Base-by-base conservation (phyloP, 345 rosid species). In the Excoecaria cochinchinensis region DNA sequence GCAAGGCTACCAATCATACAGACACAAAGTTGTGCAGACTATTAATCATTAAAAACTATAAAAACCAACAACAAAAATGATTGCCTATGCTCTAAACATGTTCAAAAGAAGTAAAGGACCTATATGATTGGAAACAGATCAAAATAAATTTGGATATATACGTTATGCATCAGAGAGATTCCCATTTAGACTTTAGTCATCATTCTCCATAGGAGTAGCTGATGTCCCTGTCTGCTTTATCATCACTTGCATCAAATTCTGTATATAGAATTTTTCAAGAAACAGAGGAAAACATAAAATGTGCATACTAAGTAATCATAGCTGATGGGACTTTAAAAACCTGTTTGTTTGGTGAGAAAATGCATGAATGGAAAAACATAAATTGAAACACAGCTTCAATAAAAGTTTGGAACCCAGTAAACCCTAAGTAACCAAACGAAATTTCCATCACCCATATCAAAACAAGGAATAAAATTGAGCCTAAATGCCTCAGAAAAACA, bases 171-270 rank as follows among this genome's bases (percentile, higher is more conserved):
- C 88, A 80, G 88, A 83, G 88, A 85, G 86, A 85, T 85, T 85
- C 88, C 88, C 86, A 85, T 81, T 58, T 72, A 75, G 78, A 77
- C 79, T 44, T 31, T 10, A 64, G 75, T 83, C 86, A 83, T 74
- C 88, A 85, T 78, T 44, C 78, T 76, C 80, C 78, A 11, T 62
- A 50, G 81, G 77, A 75, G 78, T 82, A 19, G 66, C 97, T 85
- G 95, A 89, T 92, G 92, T 92, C 93, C 93, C 95, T 89, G 95
- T 92, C 96, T 91, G 57, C 79, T 85, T 77, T 78, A 82, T 91
- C 91, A 64, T 89, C 92, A 91, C 76, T 85, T 85, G 96, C 79
- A 76, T 21, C 31, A 31, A 31, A 31, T 31, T 31, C 31, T 31
- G 2, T 31, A 31, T 31, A 31, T 31, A 31, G 31, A 31, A 31